Percentiles rank a stretch among this genome's conserved stretches.
These are phyloP conservation scores for Scutellaria baicalensis DNA, from an alignment of 257 asterid genomes.

Conservation along the genomic window DNA sequence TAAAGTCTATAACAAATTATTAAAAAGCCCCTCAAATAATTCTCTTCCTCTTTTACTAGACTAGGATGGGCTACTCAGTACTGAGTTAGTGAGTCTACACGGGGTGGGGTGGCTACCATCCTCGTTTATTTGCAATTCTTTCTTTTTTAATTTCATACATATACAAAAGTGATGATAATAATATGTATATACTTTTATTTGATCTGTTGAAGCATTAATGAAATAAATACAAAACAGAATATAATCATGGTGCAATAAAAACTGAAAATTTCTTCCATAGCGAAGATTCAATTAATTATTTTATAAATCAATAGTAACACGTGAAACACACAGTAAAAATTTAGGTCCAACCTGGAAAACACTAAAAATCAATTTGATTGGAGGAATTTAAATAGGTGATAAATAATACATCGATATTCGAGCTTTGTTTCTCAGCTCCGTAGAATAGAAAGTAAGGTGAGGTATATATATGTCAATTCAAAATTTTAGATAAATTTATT, in stretches of 20 bases:
- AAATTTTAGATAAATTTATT: no score
- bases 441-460: background rate
- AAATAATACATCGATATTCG: background rate
- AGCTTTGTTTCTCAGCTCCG: background rate
- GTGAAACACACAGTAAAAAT: background rate
- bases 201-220: no score
- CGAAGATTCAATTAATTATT: background rate
- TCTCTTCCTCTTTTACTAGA: slow-evolving; percentile 20
- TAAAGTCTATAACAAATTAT: slow-evolving; percentile 23
- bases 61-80: slow-evolving; percentile 10
- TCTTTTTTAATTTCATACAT: background rate
- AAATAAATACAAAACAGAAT: background rate
- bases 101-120: no score
- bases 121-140: no score
- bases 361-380: slow-evolving; percentile 4
- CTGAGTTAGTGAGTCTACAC: background rate
- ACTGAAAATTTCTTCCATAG: no score
- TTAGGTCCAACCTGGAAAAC: background rate
- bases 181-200: no score
- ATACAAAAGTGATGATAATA: background rate
- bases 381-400: background rate
- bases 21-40: slow-evolving; percentile 22
- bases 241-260: no score
- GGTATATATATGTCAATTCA: no score
- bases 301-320: background rate